Conservation (phyloP, 805 yeast species). For the Wickerhamomyces mucosus region DNA sequence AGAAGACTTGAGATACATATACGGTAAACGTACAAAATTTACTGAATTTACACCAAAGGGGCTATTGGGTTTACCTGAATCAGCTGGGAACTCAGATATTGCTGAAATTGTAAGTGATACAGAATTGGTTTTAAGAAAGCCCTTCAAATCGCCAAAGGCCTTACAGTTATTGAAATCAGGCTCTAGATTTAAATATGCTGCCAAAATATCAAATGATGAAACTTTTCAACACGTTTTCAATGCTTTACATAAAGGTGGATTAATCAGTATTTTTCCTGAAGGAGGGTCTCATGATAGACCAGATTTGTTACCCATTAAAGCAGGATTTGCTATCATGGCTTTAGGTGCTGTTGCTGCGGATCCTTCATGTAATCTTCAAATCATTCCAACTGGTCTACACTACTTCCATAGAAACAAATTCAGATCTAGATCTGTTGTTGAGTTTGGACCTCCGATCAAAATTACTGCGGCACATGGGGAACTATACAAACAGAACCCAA, state of each 20-base stretch:
- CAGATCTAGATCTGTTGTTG: conserved; percentile 89
- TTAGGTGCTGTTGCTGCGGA: conserved; percentile 81
- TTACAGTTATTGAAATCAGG: conserved; percentile 44
- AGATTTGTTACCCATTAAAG: conserved; percentile 82
- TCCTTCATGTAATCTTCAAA: conserved; percentile 65
- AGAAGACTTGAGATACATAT: conserved; percentile 33
- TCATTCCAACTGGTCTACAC: conserved; percentile 94
- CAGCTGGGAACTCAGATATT: conserved; percentile 70
- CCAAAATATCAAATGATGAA: conserved; percentile 70
- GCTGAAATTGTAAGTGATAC: conserved; percentile 60
- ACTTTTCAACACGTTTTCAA: conserved; percentile 79
- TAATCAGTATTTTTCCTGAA: conserved; percentile 91
- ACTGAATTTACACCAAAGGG: conserved; percentile 51
- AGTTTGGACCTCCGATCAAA: conserved; percentile 82
- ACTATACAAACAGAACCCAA: conserved; percentile 55
- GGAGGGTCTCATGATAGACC: conserved; percentile 98
- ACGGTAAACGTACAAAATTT: conserved; percentile 62
- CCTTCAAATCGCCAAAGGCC: conserved; percentile 47
- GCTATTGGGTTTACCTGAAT: conserved; percentile 65
- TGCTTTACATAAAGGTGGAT: conserved; percentile 67
- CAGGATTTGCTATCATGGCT: conserved; percentile 98
- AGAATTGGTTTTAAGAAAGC: conserved; percentile 55
- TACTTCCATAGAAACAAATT: conserved; percentile 92
- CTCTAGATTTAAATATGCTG: conserved; percentile 62
- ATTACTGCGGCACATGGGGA: conserved; percentile 52